Base-by-base conservation (phyloP, 495 filamentous ascomycete species). In the Daldinia caldariorum region DNA sequence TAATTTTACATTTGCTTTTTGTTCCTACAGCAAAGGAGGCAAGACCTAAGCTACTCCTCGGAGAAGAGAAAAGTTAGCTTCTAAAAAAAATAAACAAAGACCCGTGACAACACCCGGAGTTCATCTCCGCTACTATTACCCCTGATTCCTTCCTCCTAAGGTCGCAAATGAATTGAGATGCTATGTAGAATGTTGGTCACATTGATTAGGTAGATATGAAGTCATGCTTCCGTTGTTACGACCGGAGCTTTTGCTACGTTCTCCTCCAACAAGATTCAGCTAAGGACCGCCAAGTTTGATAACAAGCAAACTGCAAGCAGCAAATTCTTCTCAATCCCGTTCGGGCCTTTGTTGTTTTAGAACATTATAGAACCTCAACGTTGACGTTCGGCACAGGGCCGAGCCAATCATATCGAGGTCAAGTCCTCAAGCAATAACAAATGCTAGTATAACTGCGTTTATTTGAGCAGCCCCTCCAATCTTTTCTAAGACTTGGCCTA, bases 181-280 rank as follows among this genome's bases (percentile, higher is more conserved):
- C 34, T 35, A 35, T 10, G 34, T 35, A 45, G 39, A 16, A 45
- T 43, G 34, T 50, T 37, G 64, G 47, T 66, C 49, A 67, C 53
- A 26, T 47, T 22, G 39, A 41, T 26, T n/a, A n/a, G n/a, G n/a
- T n/a, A 3, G 26, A 26, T 45, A 45, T 39, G 38, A 51, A 53
- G 56, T 32, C 53, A 39, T 12, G 4, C 4, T 16, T 20, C 34
- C 4, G 34, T 55, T 38, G 63, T 60, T 61, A 45, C 29, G 55
- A 32, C 60, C 69, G 69, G 69, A 72, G 69, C 63, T 64, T 72
- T 67, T 72, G 55, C 69, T 72, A 47, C 69, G 69, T 57, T 60
- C 39, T 39, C 37, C 6, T 45, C 37, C 31, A 22, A 31, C 37
- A 13, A 39, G 38, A 29, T 32, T 9, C 56, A 8, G 14, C 22